These are phyloP conservation scores for Theobroma cacao DNA, from an alignment of 345 rosid species.

Conservation along the genomic window DNA sequence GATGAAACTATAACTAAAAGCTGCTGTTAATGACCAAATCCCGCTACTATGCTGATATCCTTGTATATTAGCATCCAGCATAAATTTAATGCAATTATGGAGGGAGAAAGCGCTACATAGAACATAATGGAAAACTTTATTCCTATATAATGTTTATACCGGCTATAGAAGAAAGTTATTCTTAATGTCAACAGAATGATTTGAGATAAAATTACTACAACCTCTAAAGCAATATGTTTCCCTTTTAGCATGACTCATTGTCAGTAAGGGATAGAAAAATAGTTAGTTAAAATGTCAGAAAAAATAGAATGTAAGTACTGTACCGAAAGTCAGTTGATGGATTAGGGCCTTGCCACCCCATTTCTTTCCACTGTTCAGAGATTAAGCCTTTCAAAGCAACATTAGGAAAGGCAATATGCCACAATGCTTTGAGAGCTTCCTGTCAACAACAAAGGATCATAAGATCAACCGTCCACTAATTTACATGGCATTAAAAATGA, in stretches of 20 bases:
- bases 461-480: neutral
- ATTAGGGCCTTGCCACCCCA: slow-evolving; percentile 99
- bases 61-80: neutral
- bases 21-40: neutral
- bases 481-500: neutral
- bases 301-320: neutral
- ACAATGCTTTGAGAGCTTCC: slow-evolving; percentile 84
- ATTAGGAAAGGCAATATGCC: slow-evolving; percentile 76
- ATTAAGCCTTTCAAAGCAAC: slow-evolving; percentile 61
- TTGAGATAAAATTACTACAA: neutral
- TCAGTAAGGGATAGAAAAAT: neutral
- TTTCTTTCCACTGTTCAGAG: slow-evolving; percentile 97
- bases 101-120: neutral
- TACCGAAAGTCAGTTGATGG: slow-evolving; percentile 98
- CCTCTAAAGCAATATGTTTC: neutral
- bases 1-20: neutral
- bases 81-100: neutral
- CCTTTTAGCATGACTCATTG: neutral
- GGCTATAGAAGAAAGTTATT: neutral
- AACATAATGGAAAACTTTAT: neutral
- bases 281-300: neutral
- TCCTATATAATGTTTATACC: neutral
- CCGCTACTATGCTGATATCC: neutral
- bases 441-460: slow-evolving; percentile 25
- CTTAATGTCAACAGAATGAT: neutral